phyloP scores from a whole-genome alignment of 2,329 filamentous ascomycete genomes.

The Hymenoscyphus linearis region DNA sequence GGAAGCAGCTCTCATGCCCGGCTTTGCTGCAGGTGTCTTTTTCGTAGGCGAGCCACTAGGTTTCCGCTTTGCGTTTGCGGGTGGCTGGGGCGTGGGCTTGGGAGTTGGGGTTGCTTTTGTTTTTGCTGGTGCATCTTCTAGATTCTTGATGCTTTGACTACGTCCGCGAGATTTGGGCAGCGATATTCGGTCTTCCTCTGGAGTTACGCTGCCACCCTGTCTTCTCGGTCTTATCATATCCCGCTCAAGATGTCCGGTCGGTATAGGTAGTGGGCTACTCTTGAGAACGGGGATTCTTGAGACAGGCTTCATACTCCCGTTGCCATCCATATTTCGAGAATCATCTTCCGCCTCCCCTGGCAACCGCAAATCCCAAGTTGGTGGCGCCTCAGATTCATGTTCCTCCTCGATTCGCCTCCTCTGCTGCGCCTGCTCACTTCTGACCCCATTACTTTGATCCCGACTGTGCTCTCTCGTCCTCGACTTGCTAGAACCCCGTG shows the following conservation, averaged over 20 bases:
- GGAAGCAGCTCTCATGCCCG: conserved; percentile 30
- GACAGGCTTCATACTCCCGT: conserved; percentile 51
- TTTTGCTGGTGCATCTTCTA: conserved; percentile 48
- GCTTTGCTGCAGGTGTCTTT: conserved; percentile 23
- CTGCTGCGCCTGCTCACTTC: conserved; percentile 37
- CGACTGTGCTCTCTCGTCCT: conserved; percentile 36
- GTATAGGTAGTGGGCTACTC: conserved; percentile 70
- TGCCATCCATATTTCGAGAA: conserved; percentile 48
- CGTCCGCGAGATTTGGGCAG: conserved; percentile 61
- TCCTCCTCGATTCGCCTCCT: conserved; percentile 34
- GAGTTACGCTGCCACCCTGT: conserved; percentile 45
- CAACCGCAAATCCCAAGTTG: conserved; percentile 66
- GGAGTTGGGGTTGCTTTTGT: too few species aligned
- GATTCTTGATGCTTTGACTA: conserved; percentile 59
- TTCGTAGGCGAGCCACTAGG: conserved; percentile 53
- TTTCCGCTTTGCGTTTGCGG: conserved; percentile 23
- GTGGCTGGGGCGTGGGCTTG: conserved; percentile 32
- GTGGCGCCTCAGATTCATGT: conserved; percentile 37
- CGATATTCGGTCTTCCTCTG: conserved; percentile 54
- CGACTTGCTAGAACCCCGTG: conserved; percentile 43
- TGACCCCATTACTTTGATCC: conserved; percentile 28
- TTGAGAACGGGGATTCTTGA: conserved; percentile 87
- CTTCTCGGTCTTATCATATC: conserved; percentile 63
- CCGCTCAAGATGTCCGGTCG: conserved; percentile 66
- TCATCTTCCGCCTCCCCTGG: conserved; percentile 72